These are phyloP conservation scores for Cadophora malorum DNA, from an alignment of 2,329 filamentous ascomycete species.

Conservation along the genomic window DNA sequence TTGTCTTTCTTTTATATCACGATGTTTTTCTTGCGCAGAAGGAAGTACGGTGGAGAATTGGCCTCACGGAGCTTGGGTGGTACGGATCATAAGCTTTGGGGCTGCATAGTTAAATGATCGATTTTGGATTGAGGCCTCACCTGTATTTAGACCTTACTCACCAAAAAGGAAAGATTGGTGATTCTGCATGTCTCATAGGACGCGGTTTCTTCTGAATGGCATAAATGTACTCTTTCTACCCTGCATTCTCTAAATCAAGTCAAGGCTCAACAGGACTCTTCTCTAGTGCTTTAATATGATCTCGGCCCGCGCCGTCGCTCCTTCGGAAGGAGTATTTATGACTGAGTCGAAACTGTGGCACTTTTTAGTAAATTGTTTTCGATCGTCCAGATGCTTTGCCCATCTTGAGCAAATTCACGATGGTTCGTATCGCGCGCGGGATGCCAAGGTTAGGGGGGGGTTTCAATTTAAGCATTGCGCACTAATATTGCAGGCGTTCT, in stretches of 20 bases:
- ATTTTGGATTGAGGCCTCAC: slow-evolving; percentile 30
- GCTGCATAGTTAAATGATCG: slow-evolving; percentile 29
- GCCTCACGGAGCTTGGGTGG: slow-evolving; percentile 18
- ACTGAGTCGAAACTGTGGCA: not conserved
- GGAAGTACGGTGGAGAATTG: slow-evolving; percentile 22
- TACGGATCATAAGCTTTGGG: slow-evolving; percentile 16
- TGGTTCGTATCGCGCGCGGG: not conserved
- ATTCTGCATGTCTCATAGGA: slow-evolving; percentile 14
- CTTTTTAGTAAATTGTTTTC: not conserved
- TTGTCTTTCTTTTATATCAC: slow-evolving; percentile 33
- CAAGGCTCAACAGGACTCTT: not conserved
- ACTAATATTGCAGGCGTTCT: slow-evolving; percentile 17
- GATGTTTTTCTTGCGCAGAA: slow-evolving; percentile 37
- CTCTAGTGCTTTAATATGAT: not conserved
- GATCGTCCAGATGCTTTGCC: not conserved
- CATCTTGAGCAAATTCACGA: not conserved
- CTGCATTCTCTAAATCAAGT: not conserved
- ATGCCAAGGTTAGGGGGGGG: slow-evolving; percentile 12
- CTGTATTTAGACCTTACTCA: slow-evolving; percentile 30
- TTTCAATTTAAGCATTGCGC: slow-evolving; percentile 27
- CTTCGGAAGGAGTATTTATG: not conserved
- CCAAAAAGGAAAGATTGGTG: slow-evolving; percentile 27
- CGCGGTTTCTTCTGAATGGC: slow-evolving; percentile 6
- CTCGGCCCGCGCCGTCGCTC: slow-evolving; percentile 8
- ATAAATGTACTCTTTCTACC: not conserved